Evolutionary conservation across 805 yeast genomes (phyloP), one percentile per base, ranked within the genome.

Genomic region (Lipomyces sp.): DNA sequence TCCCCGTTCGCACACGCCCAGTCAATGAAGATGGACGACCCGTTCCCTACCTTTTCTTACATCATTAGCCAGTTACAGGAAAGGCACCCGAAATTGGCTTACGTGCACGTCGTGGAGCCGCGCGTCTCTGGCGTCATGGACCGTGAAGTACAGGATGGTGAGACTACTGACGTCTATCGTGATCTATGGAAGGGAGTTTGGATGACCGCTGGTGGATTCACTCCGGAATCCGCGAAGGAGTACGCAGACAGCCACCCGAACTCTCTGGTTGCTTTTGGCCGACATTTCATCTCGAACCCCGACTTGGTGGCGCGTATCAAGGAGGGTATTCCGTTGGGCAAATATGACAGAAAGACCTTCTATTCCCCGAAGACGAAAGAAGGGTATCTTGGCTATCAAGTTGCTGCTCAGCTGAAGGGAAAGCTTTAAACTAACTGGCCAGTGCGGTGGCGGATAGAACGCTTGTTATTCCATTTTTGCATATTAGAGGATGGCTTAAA

Each of bases 261-360:
- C 22, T 16, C 45, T 4, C 47, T 70, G 42, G 59, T 74, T 31
- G 78, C 71, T 1, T 63, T 70, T 51, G 82, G 82, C 24, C 72
- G 83, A 56, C 68, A 65, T 48, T 79, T 72, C 63, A 72, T 76
- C 43, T 65, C 82, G 33, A 80, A 80, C 65, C 83, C 84, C 1
- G 84, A 81, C 61, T 61, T 80, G 31, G 75, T 73, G 21, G 59
- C 66, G n/a, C 68, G 80, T 54, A 49, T 80, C 36, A 64, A 69
- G 53, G 64, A 74, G 24, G 73, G 73, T 19, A 43, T 63, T 32
- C 71, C 71, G 38, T 64, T 78, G 50, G 70, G 67, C 52, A 55
- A 65, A 31, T 80, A 79, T 58, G 71, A 78, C 61, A 70, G 82
- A 62, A 50, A 59, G n/a, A 70, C 76, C 5, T 80, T 80, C 65